Percentiles rank a stretch among this genome's conserved stretches.
Evolutionary conservation across 345 rosid species (phyloP).

Genomic region (Atalantia buxifolia): DNA sequence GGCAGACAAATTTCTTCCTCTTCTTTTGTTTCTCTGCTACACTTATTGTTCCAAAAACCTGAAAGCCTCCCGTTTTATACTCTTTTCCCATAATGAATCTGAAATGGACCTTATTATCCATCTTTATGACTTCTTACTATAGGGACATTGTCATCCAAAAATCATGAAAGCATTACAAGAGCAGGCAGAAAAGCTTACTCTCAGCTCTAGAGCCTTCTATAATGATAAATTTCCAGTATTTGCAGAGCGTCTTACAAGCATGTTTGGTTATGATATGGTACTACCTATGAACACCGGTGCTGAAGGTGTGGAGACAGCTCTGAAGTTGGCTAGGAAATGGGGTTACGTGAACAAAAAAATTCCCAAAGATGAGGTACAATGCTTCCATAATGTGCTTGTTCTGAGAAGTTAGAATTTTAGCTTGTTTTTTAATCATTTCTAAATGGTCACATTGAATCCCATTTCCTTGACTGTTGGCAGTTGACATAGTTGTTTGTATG

Average conservation of each 20-base stretch:
- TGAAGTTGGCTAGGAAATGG: constrained; percentile 97
- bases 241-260: constrained; percentile 72
- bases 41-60: background rate
- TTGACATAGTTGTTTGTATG: background rate
- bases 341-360: constrained; percentile 80
- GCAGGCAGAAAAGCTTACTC: constrained; percentile 79
- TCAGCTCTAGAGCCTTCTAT: constrained; percentile 86
- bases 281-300: constrained; percentile 99
- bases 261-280: constrained; percentile 95
- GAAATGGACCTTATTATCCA: constrained; percentile 5
- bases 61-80: background rate
- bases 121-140: constrained; percentile 13
- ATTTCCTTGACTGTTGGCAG: background rate
- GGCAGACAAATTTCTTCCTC: background rate
- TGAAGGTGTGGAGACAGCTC: constrained; percentile 95
- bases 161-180: constrained; percentile 76
- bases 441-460: background rate
- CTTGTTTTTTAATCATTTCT: background rate
- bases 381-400: background rate
- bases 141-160: constrained; percentile 98
- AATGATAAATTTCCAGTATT: constrained; percentile 80
- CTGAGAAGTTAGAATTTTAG: background rate
- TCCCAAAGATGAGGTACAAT: constrained; percentile 68
- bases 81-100: background rate
- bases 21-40: background rate